phyloP scores from a whole-genome alignment of 805 yeast genomes.

The Novakomyces olei region DNA sequence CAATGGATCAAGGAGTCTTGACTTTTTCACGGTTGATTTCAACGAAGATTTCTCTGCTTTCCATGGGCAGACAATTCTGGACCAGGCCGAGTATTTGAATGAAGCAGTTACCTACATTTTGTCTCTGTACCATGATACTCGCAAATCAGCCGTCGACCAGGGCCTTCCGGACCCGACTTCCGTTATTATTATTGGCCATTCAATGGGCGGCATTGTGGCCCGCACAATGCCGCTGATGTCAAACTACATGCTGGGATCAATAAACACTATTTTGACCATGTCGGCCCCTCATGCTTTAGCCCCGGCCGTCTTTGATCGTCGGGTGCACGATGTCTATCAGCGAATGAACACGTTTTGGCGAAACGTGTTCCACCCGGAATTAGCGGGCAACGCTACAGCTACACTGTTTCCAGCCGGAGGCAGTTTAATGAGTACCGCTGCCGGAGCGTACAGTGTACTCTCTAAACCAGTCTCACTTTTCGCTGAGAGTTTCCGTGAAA shows the following conservation, averaged over 20 bases:
- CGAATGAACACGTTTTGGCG: conserved; percentile 66
- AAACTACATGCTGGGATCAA: conserved; percentile 46
- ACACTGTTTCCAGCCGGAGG: too few relatives aligned
- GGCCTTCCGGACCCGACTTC: conserved; percentile 28
- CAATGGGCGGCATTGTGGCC: conserved; percentile 95
- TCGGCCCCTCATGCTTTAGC: conserved; percentile 86
- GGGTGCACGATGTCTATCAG: conserved; percentile 50
- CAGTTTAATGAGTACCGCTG: conserved; percentile 9
- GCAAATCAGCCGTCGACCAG: conserved; percentile 19
- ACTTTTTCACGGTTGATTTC: conserved; percentile 80
- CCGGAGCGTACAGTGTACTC: conserved; percentile 7
- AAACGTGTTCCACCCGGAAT: conserved; percentile 24
- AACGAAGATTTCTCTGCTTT: conserved; percentile 92
- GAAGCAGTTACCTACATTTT: conserved; percentile 67
- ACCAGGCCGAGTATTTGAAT: conserved; percentile 80
- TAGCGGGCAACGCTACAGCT: conserved; percentile 26
- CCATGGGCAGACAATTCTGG: conserved; percentile 80
- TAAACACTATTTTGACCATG: conserved; percentile 64
- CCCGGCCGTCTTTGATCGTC: conserved; percentile 86
- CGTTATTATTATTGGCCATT: conserved; percentile 67
- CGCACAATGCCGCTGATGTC: conserved; percentile 62
- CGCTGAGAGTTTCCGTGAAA: too few relatives aligned
- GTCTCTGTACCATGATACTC: conserved; percentile 29
- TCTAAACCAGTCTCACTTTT: too few relatives aligned
- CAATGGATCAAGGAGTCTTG: conserved; percentile 27